A percentile compares a stretch with the other conserved stretches of the same genome.
Conservation (phyloP, 1,284 basidiomycete species). For the Tilletiaria anomala region DNA sequence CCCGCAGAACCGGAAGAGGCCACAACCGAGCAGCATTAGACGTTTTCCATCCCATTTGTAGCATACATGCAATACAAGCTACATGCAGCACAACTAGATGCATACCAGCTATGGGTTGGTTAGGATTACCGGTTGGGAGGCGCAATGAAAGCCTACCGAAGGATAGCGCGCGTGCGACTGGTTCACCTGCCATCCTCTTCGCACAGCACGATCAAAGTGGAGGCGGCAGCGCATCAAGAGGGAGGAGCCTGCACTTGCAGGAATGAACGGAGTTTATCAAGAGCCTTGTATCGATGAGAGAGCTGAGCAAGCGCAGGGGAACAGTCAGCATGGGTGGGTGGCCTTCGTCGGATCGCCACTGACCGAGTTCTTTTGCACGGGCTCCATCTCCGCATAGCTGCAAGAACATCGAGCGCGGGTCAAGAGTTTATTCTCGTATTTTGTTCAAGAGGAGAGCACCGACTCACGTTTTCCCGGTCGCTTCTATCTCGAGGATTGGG, state of each 20-base stretch:
- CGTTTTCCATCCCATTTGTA: too few relatives aligned
- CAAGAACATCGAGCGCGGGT: background rate
- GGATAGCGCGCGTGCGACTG: too few relatives aligned
- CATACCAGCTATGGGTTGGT: too few relatives aligned
- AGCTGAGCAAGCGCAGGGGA: slow-evolving; percentile 3
- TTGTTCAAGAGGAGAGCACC: background rate
- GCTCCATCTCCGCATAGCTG: slow-evolving; percentile 71
- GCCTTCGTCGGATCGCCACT: background rate
- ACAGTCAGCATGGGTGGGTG: background rate
- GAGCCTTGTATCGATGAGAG: slow-evolving; percentile 75
- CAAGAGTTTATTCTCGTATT: slow-evolving; percentile 4
- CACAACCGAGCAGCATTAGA: too few relatives aligned
- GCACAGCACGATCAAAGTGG: too few relatives aligned
- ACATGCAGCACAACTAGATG: too few relatives aligned
- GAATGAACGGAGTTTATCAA: slow-evolving; percentile 54
- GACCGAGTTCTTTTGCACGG: slow-evolving; percentile 61
- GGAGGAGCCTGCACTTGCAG: background rate
- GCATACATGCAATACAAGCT: too few relatives aligned
- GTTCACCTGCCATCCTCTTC: too few relatives aligned
- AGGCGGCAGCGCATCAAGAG: too few relatives aligned
- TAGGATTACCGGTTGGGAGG: too few relatives aligned
- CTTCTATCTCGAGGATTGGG: slow-evolving; percentile 62
- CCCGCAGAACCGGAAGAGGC: too few relatives aligned
- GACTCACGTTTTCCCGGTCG: slow-evolving; percentile 58
- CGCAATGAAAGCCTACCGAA: too few relatives aligned